Conservation (phyloP, 1,139 yeast species). For the Neolecta irregularis region DNA sequence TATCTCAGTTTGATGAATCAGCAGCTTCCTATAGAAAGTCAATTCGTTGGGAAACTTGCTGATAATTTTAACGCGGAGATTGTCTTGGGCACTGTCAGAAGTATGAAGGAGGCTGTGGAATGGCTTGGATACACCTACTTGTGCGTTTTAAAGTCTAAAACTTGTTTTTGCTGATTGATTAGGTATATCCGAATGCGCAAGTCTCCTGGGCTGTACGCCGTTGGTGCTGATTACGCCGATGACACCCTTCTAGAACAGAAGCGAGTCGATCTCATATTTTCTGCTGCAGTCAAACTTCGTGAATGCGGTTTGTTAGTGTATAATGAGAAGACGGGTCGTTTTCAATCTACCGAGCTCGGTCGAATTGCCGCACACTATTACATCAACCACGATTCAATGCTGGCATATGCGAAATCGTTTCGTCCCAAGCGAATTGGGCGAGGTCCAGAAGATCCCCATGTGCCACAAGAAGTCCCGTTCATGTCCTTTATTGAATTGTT, state of each 20-base stretch:
- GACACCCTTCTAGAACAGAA: constrained; percentile 38
- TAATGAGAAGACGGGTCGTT: constrained; percentile 33
- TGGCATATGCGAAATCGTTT: constrained; percentile 41
- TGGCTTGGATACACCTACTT: constrained; percentile 77
- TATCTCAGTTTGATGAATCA: constrained; percentile 79
- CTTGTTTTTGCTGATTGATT: neutral
- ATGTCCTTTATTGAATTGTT: constrained; percentile 59
- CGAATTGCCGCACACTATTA: constrained; percentile 77
- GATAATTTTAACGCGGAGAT: constrained; percentile 81
- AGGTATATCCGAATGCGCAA: constrained; percentile 56
- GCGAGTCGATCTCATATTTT: constrained; percentile 53
- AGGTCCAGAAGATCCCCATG: no score
- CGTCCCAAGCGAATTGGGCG: no score
- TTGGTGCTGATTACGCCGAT: constrained; percentile 47
- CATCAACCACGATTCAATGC: constrained; percentile 58
- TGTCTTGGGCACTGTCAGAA: constrained; percentile 50
- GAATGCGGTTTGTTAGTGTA: constrained; percentile 41
- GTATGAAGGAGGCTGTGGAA: constrained; percentile 48
- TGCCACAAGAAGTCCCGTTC: no score
- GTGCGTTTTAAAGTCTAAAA: neutral
- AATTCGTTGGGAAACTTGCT: constrained; percentile 50
- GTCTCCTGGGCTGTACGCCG: constrained; percentile 60
- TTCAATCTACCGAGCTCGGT: constrained; percentile 61
- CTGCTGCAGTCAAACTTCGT: constrained; percentile 50
- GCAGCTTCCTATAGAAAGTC: constrained; percentile 86